A percentile compares a stretch with the other conserved stretches of the same genome.
These are phyloP conservation scores for Fomitopsis schrenkii DNA, from an alignment of 1,284 basidiomycete species.

Conservation along the genomic window DNA sequence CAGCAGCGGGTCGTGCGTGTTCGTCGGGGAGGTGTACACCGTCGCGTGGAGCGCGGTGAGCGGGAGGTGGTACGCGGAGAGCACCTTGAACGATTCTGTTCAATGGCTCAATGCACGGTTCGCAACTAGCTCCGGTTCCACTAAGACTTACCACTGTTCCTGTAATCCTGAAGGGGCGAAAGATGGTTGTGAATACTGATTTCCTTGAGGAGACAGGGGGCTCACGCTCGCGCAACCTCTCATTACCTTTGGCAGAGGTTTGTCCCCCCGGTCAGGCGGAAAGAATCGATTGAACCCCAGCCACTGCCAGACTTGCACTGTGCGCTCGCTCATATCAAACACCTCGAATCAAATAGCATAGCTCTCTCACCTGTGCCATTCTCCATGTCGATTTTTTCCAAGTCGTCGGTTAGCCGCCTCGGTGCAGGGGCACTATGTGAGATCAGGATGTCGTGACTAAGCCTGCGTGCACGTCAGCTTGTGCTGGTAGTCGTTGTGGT, in stretches of 20 bases:
- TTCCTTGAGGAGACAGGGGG: slow-evolving; percentile 5
- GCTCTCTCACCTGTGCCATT: slow-evolving; percentile 17
- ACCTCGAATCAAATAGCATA: not conserved
- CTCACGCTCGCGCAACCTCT: slow-evolving; percentile 60
- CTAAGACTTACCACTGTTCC: slow-evolving; percentile 52
- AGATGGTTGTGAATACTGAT: slow-evolving; percentile 2
- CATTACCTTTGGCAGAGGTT: slow-evolving; percentile 36
- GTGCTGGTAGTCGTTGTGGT: not conserved
- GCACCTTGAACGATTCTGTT: slow-evolving; percentile 59
- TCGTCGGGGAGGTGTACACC: slow-evolving; percentile 35
- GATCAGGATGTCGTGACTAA: slow-evolving; percentile 53
- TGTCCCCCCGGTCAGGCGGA: slow-evolving; percentile 33
- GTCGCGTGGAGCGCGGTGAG: slow-evolving; percentile 36
- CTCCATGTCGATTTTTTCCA: slow-evolving; percentile 31
- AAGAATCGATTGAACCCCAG: slow-evolving; percentile 63
- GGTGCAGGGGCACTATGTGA: slow-evolving; percentile 58
- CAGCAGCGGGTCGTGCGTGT: slow-evolving; percentile 46
- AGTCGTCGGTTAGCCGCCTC: slow-evolving; percentile 32
- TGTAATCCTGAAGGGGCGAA: slow-evolving; percentile 51
- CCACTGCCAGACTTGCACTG: slow-evolving; percentile 63
- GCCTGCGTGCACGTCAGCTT: slow-evolving; percentile 35
- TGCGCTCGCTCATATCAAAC: not conserved
- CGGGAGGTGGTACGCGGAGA: slow-evolving; percentile 46
- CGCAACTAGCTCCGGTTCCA: not conserved
- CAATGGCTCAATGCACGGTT: not conserved